Evolutionary conservation across 208 protist species (phyloP), one percentile per base, ranked within the genome.

Genomic region (Leishmania aethiopica): DNA sequence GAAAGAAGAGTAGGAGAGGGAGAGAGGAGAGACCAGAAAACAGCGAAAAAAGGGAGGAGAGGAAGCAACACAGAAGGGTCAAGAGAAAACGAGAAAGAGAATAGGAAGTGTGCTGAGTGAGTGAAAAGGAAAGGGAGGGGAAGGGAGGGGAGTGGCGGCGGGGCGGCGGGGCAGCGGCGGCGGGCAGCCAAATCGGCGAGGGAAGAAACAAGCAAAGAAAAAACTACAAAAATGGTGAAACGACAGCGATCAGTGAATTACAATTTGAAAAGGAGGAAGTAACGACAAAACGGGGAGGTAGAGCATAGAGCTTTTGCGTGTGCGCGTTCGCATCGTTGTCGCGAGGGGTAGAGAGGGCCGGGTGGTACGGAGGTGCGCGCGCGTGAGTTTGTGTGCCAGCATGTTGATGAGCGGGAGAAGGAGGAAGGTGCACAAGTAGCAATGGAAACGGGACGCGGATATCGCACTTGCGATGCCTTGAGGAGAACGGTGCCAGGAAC

Each of bases 91-190:
- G 37, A n/a, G 25, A 51, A 32, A 79, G 59, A 79, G 59, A 70
- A 70, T 64, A 79, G 75, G 53, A 60, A 37, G 40, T 79, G 75
- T 64, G 60, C 37, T 40, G 40, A n/a, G 35, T 79, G 75, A 53
- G 45, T 51, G 75, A 67, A 32, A 11, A 51, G 64, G 35, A 22
- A 3, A 69, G n/a, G 40, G 13, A 5, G 40, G 19, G 37, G 40
- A 1, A 25, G 40, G 75, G 42, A 55, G 2, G 32, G n/a, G n/a
- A 15, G 69, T 10, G n/a, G n/a, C n/a, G 37, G 37, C 37, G 37
- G 37, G 35, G 59, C n/a, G 59, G 28, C 19, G 45, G 72, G 49
- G 35, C 32, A 73, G 22, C 32, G 42, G 37, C 53, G 53, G 73
- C 25, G 3, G 74, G 53, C 11, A 37, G 11, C 32, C 51, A 45